Percentiles rank a stretch among this genome's conserved stretches.
Evolutionary conservation across 2,329 filamentous ascomycete genomes (phyloP).

Genomic region (Ramichloridium luteum): DNA sequence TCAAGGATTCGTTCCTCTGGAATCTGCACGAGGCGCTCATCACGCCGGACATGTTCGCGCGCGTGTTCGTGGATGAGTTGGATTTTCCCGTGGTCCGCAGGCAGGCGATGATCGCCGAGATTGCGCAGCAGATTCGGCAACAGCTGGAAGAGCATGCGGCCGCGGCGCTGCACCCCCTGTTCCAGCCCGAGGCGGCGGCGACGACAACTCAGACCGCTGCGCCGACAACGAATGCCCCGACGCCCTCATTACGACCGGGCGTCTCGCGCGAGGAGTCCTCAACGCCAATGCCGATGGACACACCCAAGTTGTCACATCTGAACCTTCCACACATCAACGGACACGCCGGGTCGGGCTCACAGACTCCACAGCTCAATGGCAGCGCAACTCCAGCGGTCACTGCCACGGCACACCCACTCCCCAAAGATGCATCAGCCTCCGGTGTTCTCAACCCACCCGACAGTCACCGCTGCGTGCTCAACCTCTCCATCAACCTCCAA

Average conservation of each 20-base stretch:
- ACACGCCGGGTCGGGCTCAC: constrained; percentile 29
- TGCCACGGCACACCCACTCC: constrained; percentile 54
- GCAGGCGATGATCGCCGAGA: constrained; percentile 57
- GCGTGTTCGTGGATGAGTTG: constrained; percentile 77
- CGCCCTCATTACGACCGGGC: constrained; percentile 26
- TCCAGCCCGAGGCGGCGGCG: constrained; percentile 46
- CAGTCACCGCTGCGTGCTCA: constrained; percentile 86
- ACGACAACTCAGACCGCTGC: constrained; percentile 12
- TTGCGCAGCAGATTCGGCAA: constrained; percentile 86
- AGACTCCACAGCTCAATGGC: constrained; percentile 35
- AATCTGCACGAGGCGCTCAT: constrained; percentile 90
- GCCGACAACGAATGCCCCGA: constrained; percentile 19
- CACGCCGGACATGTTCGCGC: constrained; percentile 93
- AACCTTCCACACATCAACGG: constrained; percentile 41
- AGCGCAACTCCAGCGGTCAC: constrained; percentile 44
- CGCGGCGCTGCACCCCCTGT: constrained; percentile 83
- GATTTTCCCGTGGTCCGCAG: constrained; percentile 66
- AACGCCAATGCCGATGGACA: constrained; percentile 25
- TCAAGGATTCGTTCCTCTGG: constrained; percentile 96
- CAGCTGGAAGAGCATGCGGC: constrained; percentile 94
- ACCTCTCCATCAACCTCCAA: constrained; percentile 78
- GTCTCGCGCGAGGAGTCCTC: constrained; percentile 41
- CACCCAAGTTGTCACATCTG: constrained; percentile 15
- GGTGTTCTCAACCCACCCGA: constrained; percentile 78
- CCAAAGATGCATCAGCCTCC: constrained; percentile 17